Conservation (phyloP, 306 rosid species). For the Rosa multiflora region DNA sequence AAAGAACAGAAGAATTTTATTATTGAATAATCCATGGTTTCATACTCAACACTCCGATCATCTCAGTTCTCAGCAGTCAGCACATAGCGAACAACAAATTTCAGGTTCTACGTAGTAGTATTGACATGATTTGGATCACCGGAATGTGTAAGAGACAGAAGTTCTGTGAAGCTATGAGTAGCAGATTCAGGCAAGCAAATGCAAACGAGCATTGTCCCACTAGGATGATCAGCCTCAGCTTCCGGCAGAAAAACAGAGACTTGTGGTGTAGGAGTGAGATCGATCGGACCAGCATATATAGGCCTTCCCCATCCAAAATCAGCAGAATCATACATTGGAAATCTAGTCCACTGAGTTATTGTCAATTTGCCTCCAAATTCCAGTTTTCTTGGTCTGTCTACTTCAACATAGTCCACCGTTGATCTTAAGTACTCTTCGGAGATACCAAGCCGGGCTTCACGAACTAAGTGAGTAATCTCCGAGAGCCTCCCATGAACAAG, state of each 20-base stretch:
- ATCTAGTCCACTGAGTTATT: slow-evolving; percentile 92
- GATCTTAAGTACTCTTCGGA: slow-evolving; percentile 83
- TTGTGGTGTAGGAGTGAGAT: slow-evolving; percentile 90
- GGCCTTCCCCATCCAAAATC: slow-evolving; percentile 96
- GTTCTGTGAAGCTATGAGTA: slow-evolving; percentile 44
- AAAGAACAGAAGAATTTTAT: background rate
- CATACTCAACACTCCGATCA: background rate
- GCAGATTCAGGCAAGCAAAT: slow-evolving; percentile 86
- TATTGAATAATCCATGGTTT: background rate
- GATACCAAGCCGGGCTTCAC: slow-evolving; percentile 55
- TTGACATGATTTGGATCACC: slow-evolving; percentile 6
- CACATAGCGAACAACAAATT: too few species aligned
- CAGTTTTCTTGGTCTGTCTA: slow-evolving; percentile 62
- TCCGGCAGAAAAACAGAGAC: slow-evolving; percentile 86
- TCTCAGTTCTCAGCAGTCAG: too few species aligned
- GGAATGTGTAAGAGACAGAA: slow-evolving; percentile 34
- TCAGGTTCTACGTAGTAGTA: background rate
- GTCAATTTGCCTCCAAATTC: slow-evolving; percentile 89
- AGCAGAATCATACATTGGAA: slow-evolving; percentile 66
- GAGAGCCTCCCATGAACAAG: slow-evolving; percentile 50
- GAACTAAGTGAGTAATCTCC: slow-evolving; percentile 49
- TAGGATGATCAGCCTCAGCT: slow-evolving; percentile 45
- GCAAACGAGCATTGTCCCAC: slow-evolving; percentile 65
- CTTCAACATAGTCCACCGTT: slow-evolving; percentile 69
- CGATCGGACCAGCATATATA: slow-evolving; percentile 82